These are phyloP conservation scores for Chondrostereum purpureum DNA, from an alignment of 1,284 basidiomycete genomes.

Conservation along the genomic window DNA sequence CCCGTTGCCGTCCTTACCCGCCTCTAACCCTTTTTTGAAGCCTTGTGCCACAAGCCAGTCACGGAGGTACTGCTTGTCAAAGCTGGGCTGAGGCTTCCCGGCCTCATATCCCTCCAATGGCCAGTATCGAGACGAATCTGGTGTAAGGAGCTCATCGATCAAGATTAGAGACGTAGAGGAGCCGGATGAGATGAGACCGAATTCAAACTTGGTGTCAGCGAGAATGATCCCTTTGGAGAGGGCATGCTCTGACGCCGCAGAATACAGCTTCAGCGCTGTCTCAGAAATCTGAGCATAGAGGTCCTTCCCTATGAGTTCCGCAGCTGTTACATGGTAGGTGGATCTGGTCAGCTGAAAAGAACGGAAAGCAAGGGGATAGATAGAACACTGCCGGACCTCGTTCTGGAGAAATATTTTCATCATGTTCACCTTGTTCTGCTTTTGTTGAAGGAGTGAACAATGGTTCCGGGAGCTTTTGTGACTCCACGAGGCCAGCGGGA, in stretches of 20 bases:
- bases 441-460: conserved; percentile 98
- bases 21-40: conserved; percentile 75
- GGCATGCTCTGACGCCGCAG: conserved; percentile 75
- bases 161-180: conserved; percentile 57
- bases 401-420: conserved; percentile 96
- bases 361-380: background rate
- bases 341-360: conserved; percentile 8
- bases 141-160: conserved; percentile 94
- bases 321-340: conserved; percentile 34
- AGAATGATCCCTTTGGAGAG: conserved; percentile 83
- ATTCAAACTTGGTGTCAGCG: conserved; percentile 93
- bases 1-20: conserved; percentile 60
- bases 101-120: conserved; percentile 67
- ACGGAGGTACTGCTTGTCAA: conserved; percentile 95
- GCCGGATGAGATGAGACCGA: conserved; percentile 54
- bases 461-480: conserved; percentile 74
- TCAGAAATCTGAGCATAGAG: conserved; percentile 58
- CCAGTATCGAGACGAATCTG: conserved; percentile 98
- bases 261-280: conserved; percentile 67
- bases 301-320: conserved; percentile 59
- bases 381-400: conserved; percentile 46
- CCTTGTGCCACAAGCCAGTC: conserved; percentile 80
- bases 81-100: conserved; percentile 81
- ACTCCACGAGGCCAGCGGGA: conserved; percentile 79
- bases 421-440: conserved; percentile 90